phyloP scores from a whole-genome alignment of 1,284 basidiomycete species.

The Cerioporus squamosus region DNA sequence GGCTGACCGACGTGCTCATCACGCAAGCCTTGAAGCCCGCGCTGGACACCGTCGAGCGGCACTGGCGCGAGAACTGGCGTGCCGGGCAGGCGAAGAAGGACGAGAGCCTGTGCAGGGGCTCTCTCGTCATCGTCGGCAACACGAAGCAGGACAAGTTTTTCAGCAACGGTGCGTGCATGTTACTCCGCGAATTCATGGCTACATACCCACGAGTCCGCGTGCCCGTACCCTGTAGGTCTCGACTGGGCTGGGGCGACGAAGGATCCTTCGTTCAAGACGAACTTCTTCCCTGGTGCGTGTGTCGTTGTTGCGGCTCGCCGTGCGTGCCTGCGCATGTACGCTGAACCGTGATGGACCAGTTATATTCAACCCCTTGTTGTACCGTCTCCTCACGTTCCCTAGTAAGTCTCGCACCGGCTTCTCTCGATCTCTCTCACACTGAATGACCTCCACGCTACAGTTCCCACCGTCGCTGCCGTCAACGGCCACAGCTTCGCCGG shows the following conservation, averaged over 20 bases:
- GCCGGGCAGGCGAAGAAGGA: slow-evolving; percentile 45
- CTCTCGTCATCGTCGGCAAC: slow-evolving; percentile 78
- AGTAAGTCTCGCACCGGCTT: slow-evolving; percentile 45
- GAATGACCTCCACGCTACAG: slow-evolving; percentile 44
- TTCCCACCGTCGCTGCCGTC: slow-evolving; percentile 85
- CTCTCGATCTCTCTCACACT: neutral
- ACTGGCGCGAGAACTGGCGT: slow-evolving; percentile 71
- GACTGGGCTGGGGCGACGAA: slow-evolving; percentile 68
- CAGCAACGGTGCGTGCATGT: slow-evolving; percentile 68
- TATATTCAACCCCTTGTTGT: slow-evolving; percentile 38
- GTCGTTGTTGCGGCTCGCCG: neutral
- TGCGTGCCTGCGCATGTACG: no score
- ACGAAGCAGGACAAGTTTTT: slow-evolving; percentile 86
- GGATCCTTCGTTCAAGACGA: slow-evolving; percentile 61
- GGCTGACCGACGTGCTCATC: slow-evolving; percentile 66
- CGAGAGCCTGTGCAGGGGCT: slow-evolving; percentile 52
- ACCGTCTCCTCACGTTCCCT: slow-evolving; percentile 64
- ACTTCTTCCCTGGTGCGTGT: slow-evolving; percentile 65
- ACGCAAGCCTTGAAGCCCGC: slow-evolving; percentile 71
- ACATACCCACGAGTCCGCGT: no score
- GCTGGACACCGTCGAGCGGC: slow-evolving; percentile 75
- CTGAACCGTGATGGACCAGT: slow-evolving; percentile 23
- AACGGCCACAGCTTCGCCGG: slow-evolving; percentile 94
- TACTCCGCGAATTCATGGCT: neutral
- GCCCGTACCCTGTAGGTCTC: slow-evolving; percentile 56